Percentiles rank a stretch among this genome's conserved stretches.
phyloP scores from a whole-genome alignment of 73 alveolate genomes.

The Tetrahymena malaccensis region DNA sequence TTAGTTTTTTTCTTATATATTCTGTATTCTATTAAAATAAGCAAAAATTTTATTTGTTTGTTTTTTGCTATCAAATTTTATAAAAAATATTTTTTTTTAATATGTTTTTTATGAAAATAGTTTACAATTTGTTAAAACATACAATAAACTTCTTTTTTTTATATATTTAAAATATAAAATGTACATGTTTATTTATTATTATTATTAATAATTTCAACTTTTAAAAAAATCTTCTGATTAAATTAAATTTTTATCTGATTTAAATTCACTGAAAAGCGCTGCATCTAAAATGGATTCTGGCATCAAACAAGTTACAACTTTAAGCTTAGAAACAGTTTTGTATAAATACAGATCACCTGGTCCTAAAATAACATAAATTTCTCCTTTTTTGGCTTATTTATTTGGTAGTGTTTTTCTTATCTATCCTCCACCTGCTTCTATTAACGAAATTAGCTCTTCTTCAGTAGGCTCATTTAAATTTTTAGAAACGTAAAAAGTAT shows the following conservation, averaged over 20 bases:
- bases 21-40: too few species aligned
- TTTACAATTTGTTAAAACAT: too few species aligned
- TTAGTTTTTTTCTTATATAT: too few species aligned
- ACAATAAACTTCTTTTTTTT: too few species aligned
- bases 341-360: neutral
- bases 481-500: neutral
- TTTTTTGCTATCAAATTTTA: too few species aligned
- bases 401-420: neutral
- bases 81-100: too few species aligned
- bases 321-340: neutral
- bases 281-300: neutral
- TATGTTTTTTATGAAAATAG: too few species aligned
- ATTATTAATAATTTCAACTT: neutral
- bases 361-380: neutral
- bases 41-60: too few species aligned
- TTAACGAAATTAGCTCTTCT: neutral
- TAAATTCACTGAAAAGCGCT: neutral
- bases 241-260: neutral
- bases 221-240: neutral
- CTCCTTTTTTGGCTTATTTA: neutral
- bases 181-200: neutral
- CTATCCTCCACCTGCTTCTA: neutral
- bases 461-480: neutral
- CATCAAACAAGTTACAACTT: neutral
- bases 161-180: too few species aligned